Conservation (phyloP, 371 early-diverging fungal genomes). For the Cokeromyces recurvatus region DNA sequence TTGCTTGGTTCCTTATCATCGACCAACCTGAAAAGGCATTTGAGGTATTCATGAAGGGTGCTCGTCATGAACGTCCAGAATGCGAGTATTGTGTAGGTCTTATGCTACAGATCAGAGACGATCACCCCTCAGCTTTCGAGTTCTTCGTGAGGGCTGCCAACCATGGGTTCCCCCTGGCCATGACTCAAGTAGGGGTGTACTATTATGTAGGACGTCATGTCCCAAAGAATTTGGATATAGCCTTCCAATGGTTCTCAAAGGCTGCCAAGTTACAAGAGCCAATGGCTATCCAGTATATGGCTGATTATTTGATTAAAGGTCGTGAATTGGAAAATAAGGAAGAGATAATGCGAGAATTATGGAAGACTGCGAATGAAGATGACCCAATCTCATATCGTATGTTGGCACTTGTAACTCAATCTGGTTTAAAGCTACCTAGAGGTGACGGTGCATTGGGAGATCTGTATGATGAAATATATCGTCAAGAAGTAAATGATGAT, state of each 20-base stretch:
- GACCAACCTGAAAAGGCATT: slow-evolving; percentile 2
- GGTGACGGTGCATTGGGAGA: neutral
- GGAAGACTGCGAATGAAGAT: slow-evolving; percentile 2
- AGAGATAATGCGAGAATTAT: slow-evolving; percentile 6
- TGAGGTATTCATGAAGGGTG: slow-evolving; percentile 8
- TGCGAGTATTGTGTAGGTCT: slow-evolving; percentile 7
- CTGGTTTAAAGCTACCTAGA: too few relatives aligned
- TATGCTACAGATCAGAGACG: slow-evolving; percentile 11
- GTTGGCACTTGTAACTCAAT: slow-evolving; percentile 10
- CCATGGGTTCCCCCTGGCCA: slow-evolving; percentile 2
- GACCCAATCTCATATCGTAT: slow-evolving; percentile 15
- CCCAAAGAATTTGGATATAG: slow-evolving; percentile 4
- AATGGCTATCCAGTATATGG: slow-evolving; percentile 15
- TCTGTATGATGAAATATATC: slow-evolving; percentile 1
- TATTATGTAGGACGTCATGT: slow-evolving; percentile 7
- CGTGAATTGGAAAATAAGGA: neutral
- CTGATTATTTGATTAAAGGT: slow-evolving; percentile 17
- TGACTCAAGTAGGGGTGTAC: slow-evolving; percentile 15
- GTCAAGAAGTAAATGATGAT: too few relatives aligned
- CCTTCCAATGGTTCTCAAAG: slow-evolving; percentile 10
- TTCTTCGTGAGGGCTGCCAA: slow-evolving; percentile 13
- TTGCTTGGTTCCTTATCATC: slow-evolving; percentile 2
- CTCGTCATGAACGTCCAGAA: neutral
- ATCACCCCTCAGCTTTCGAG: slow-evolving; percentile 3
- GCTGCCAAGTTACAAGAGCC: slow-evolving; percentile 15